Evolutionary conservation across 2,329 filamentous ascomycete genomes (phyloP), one percentile per base, ranked within the genome.

Genomic region (Apiospora rasikravindrae): DNA sequence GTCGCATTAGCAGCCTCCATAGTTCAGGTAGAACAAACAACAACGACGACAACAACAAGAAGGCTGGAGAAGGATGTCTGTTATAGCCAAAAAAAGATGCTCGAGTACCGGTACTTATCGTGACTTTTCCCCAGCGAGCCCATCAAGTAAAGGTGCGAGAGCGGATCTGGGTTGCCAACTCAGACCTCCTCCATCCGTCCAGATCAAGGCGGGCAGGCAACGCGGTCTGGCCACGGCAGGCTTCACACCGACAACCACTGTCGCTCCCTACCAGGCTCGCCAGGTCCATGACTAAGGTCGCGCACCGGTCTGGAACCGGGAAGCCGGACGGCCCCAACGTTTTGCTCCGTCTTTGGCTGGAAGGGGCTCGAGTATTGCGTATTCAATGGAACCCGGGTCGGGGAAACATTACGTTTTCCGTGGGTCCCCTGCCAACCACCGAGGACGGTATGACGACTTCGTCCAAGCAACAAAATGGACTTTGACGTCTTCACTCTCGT

Each of bases 151-250:
- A 49, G 22, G 57, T 40, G 57, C 57, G 57, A 33, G 57, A 64
- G 57, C 57, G 57, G 57, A 64, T 64, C 33, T 64, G 22, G 22
- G 29, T 64, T 64, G 57, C 57, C 57, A 64, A n/a, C 57, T 64
- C 57, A 64, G 33, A 29, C 33, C 33, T 37, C 53, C 53, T 33
- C 29, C 53, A 61, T 40, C 53, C 45, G 8, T n/a, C 57, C 33
- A 64, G 33, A 64, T 64, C 33, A 64, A n/a, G 57, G 57, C 57
- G 33, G 57, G 57, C 57, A 40, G 22, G 47, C 26, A 16, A 61
- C 53, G 53, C 33, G 29, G 53, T 61, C 53, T 61, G 29, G 53
- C n/a, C 22, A 29, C 57, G 57, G 57, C 57, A 40, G 4, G 4
- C 29, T 40, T n/a, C 57, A 64, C 57, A 64, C 57, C 57, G 57